Conservation (phyloP, 73 alveolate species). For the Paraurostyla sp. region DNA sequence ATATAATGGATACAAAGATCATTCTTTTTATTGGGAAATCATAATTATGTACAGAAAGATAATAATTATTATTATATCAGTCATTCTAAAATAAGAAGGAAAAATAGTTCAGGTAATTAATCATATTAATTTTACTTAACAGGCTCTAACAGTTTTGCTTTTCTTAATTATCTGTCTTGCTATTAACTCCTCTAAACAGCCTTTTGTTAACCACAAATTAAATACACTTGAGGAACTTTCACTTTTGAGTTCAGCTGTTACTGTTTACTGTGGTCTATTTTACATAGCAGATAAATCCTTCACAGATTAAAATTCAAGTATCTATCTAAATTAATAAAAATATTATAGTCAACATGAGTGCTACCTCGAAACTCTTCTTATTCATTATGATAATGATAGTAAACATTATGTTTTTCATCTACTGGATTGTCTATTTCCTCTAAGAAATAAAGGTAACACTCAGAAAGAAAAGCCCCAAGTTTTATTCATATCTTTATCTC, state of each 20-base stretch:
- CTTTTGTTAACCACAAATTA: neutral
- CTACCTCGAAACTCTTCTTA: neutral
- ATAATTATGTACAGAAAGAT: conserved; percentile 25
- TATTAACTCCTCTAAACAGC: neutral
- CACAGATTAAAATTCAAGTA: neutral
- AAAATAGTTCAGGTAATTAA: neutral
- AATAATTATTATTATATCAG: neutral
- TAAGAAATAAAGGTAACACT: neutral
- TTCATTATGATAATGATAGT: neutral
- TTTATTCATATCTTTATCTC: neutral
- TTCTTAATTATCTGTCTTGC: neutral
- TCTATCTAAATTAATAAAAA: neutral
- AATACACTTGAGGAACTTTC: conserved; percentile 8
- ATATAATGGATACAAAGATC: conserved; percentile 49
- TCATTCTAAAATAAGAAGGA: neutral
- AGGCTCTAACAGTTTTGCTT: conserved; percentile 49
- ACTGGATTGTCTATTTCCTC: neutral
- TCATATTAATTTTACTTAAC: neutral
- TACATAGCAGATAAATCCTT: conserved; percentile 19
- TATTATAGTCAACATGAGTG: neutral
- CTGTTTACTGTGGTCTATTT: conserved; percentile 56
- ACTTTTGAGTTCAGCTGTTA: neutral
- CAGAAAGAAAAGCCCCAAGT: neutral
- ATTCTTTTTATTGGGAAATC: conserved; percentile 14
- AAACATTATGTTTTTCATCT: neutral